Conservation (phyloP, 768 basidiomycete species). For the Xerocomellus intermedius region DNA sequence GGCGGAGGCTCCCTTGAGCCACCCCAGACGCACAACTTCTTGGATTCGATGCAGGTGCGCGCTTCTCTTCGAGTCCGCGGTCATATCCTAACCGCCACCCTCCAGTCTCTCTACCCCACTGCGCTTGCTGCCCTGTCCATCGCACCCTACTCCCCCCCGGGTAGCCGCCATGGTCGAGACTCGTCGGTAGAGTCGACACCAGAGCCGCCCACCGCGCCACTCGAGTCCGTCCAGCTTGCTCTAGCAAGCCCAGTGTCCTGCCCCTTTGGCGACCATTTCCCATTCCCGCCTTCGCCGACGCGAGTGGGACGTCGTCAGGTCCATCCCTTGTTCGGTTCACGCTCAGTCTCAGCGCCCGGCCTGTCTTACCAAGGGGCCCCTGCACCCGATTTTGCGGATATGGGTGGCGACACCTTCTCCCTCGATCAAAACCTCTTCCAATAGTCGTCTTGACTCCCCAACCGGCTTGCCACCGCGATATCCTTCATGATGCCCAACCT, state of each 20-base stretch:
- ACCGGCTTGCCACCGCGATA: conserved; percentile 15
- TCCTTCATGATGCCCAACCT: conserved; percentile 25
- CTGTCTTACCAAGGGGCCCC: conserved; percentile 25
- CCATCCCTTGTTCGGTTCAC: conserved; percentile 36
- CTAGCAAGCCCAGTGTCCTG: conserved; percentile 39
- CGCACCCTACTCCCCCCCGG: conserved; percentile 50
- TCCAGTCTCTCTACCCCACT: conserved; percentile 36
- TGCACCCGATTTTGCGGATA: conserved; percentile 44
- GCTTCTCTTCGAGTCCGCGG: not conserved
- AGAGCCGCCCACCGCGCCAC: conserved; percentile 38
- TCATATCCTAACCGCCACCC: conserved; percentile 25
- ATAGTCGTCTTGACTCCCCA: conserved; percentile 31
- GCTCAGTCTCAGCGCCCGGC: conserved; percentile 46
- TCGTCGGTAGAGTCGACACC: conserved; percentile 59
- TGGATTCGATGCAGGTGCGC: conserved; percentile 29
- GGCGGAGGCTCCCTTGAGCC: conserved; percentile 39
- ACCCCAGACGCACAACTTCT: conserved; percentile 31
- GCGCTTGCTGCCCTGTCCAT: conserved; percentile 58
- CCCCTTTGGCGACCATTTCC: conserved; percentile 33
- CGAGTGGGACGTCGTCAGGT: conserved; percentile 23
- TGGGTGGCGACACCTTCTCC: conserved; percentile 38
- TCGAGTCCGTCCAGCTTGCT: conserved; percentile 40
- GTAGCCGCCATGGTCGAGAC: conserved; percentile 40
- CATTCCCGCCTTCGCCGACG: conserved; percentile 21
- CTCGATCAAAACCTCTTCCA: conserved; percentile 49